phyloP scores from a whole-genome alignment of 495 filamentous ascomycete species.

The Aspergillus bertholletiae region DNA sequence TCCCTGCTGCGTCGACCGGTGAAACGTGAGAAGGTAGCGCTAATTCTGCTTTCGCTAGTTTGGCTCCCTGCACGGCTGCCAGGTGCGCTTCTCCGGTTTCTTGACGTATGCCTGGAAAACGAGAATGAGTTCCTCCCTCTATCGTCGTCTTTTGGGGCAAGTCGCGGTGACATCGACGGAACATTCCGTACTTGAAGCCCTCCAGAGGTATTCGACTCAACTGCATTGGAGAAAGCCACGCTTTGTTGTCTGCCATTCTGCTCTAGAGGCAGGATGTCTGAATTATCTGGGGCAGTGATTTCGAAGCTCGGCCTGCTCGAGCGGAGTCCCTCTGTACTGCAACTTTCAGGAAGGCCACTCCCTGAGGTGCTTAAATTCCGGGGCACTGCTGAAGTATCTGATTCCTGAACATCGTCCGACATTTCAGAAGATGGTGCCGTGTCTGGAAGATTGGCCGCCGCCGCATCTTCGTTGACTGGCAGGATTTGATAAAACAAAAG shows the following conservation, averaged over 20 bases:
- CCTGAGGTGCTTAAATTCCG: slow-evolving; percentile 15
- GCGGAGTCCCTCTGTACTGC: slow-evolving; percentile 19
- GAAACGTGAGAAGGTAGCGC: slow-evolving; percentile 63
- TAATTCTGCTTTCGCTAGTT: slow-evolving; percentile 62
- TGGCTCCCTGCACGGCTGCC: slow-evolving; percentile 68
- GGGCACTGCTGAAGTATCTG: slow-evolving; percentile 20
- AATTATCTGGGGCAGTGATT: slow-evolving; percentile 30
- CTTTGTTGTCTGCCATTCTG: slow-evolving; percentile 19
- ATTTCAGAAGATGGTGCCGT: slow-evolving; percentile 56
- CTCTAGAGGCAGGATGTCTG: not conserved
- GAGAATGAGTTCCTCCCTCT: slow-evolving; percentile 44
- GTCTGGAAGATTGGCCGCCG: slow-evolving; percentile 48
- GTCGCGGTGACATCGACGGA: slow-evolving; percentile 44
- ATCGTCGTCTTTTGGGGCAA: slow-evolving; percentile 46
- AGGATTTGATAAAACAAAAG: slow-evolving; percentile 93
- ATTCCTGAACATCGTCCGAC: slow-evolving; percentile 34
- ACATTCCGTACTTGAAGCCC: slow-evolving; percentile 37
- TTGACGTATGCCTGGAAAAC: slow-evolving; percentile 58
- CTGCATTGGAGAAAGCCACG: slow-evolving; percentile 26
- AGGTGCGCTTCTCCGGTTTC: slow-evolving; percentile 47
- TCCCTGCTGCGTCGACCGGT: slow-evolving; percentile 50
- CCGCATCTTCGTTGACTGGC: slow-evolving; percentile 69
- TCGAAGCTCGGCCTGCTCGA: slow-evolving; percentile 42
- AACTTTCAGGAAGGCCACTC: slow-evolving; percentile 12
- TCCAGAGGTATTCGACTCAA: slow-evolving; percentile 23